Evolutionary conservation across 148 eudicot species (phyloP).

Genomic region (Amaranthus hypochondriacus): DNA sequence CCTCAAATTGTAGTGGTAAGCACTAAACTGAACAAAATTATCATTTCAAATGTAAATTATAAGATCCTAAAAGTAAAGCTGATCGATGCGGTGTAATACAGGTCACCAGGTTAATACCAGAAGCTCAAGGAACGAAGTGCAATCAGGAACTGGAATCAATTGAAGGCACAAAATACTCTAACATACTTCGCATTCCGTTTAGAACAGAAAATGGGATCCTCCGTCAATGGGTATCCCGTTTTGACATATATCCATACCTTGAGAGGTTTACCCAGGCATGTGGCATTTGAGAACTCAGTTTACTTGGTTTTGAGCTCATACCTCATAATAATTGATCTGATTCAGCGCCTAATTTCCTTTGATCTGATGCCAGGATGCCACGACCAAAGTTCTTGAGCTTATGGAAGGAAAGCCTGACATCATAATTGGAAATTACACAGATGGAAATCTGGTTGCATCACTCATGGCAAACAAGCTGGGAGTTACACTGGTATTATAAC

Average conservation of each 20-base stretch:
- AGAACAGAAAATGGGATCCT: conserved; percentile 66
- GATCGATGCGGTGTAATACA: conserved; percentile 18
- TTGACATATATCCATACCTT: conserved; percentile 88
- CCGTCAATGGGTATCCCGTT: conserved; percentile 83
- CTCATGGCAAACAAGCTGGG: conserved; percentile 91
- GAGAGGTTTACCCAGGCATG: conserved; percentile 77
- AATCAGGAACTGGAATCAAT: conserved; percentile 61
- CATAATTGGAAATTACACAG: conserved; percentile 91
- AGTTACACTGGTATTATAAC: conserved; percentile 61
- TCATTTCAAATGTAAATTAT: not conserved
- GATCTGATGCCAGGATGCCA: conserved; percentile 58
- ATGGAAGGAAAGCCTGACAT: conserved; percentile 93
- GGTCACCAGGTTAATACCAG: conserved; percentile 93
- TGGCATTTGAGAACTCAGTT: conserved; percentile 8
- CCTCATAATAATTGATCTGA: not conserved
- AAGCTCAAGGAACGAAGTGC: conserved; percentile 86
- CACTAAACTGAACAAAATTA: not conserved
- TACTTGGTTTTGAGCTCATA: not conserved
- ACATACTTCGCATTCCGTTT: conserved; percentile 83
- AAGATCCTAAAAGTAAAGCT: not conserved
- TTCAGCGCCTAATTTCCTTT: conserved; percentile 7
- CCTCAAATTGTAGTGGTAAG: conserved; percentile 94
- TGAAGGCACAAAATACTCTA: conserved; percentile 69
- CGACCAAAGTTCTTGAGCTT: conserved; percentile 52
- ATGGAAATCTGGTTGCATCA: conserved; percentile 89